Evolutionary conservation across 164 flowering plant species (phyloP).

Genomic region (Akebia trifoliata): DNA sequence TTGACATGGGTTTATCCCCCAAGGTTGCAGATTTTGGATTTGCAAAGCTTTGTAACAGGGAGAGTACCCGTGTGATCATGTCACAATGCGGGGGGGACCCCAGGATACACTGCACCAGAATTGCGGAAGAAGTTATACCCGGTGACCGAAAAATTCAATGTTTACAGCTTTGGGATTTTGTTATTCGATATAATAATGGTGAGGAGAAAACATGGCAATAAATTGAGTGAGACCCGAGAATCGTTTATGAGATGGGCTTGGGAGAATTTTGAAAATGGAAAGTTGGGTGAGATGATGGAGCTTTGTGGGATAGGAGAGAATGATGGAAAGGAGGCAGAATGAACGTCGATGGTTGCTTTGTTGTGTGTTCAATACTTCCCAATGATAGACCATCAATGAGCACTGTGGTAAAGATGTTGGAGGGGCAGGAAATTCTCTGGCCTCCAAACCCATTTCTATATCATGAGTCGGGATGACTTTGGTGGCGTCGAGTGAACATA

Average conservation of each 20-base stretch:
- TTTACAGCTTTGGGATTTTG: conserved; percentile 29
- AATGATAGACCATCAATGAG: conserved; percentile 5
- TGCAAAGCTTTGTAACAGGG: conserved; percentile 26
- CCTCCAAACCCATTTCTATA: conserved; percentile 2
- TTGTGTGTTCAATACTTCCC: conserved; percentile 2
- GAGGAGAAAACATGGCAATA: conserved; percentile 11
- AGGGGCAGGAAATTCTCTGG: not conserved
- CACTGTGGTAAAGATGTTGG: not conserved
- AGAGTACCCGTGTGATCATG: conserved; percentile 9
- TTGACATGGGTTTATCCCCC: conserved; percentile 20
- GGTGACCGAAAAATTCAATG: conserved; percentile 21
- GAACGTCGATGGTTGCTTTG: conserved; percentile 1
- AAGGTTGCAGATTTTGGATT: conserved; percentile 40
- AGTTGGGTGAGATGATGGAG: conserved; percentile 8
- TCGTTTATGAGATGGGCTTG: conserved; percentile 19
- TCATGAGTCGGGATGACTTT: not conserved
- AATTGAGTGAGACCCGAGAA: not conserved
- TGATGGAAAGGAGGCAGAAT: conserved; percentile 6
- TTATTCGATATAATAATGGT: conserved; percentile 24
- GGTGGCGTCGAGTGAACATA: not conserved
- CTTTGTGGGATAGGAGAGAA: conserved; percentile 1
- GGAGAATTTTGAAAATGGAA: conserved; percentile 14
- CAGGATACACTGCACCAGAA: conserved; percentile 32
- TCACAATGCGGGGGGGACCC: conserved; percentile 24
- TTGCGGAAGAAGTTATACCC: conserved; percentile 12